phyloP scores from a whole-genome alignment of 2,329 filamentous ascomycete species.

The Fusarium tricinctum region DNA sequence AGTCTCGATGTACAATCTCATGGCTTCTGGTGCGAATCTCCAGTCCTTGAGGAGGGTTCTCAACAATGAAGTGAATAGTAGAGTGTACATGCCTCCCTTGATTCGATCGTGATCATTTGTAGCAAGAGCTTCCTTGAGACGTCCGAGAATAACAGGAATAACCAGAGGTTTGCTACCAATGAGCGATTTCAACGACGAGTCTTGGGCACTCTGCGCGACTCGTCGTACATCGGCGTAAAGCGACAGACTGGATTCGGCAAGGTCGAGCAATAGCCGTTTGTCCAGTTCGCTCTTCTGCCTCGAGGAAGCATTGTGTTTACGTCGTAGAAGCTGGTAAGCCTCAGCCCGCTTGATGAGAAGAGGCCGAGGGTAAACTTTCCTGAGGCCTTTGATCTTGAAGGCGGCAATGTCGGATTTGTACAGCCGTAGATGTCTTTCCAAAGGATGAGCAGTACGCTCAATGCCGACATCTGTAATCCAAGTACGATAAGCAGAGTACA shows the following conservation, averaged over 20 bases:
- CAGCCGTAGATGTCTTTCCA: slow-evolving; percentile 87
- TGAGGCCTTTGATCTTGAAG: slow-evolving; percentile 93
- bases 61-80: slow-evolving; percentile 88
- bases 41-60: slow-evolving; percentile 93
- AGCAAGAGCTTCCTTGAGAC: slow-evolving; percentile 82
- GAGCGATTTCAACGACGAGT: slow-evolving; percentile 92
- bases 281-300: slow-evolving; percentile 92
- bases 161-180: slow-evolving; percentile 90
- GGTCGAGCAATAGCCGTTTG: slow-evolving; percentile 84
- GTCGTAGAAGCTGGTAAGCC: slow-evolving; percentile 92
- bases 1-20: slow-evolving; percentile 90
- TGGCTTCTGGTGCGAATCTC: slow-evolving; percentile 92
- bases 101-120: slow-evolving; percentile 89
- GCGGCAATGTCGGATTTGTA: slow-evolving; percentile 89
- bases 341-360: slow-evolving; percentile 93
- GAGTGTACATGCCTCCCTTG: slow-evolving; percentile 92
- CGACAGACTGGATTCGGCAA: slow-evolving; percentile 91
- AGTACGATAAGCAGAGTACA: slow-evolving; percentile 92
- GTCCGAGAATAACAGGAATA: slow-evolving; percentile 86
- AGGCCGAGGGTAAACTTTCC: slow-evolving; percentile 93
- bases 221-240: slow-evolving; percentile 96
- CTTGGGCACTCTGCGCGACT: slow-evolving; percentile 90
- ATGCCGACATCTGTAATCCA: slow-evolving; percentile 99
- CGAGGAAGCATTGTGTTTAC: slow-evolving; percentile 92
- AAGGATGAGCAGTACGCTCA: slow-evolving; percentile 91